Base-by-base conservation (phyloP, 768 basidiomycete species). In the Termitomyces bulborhizus region DNA sequence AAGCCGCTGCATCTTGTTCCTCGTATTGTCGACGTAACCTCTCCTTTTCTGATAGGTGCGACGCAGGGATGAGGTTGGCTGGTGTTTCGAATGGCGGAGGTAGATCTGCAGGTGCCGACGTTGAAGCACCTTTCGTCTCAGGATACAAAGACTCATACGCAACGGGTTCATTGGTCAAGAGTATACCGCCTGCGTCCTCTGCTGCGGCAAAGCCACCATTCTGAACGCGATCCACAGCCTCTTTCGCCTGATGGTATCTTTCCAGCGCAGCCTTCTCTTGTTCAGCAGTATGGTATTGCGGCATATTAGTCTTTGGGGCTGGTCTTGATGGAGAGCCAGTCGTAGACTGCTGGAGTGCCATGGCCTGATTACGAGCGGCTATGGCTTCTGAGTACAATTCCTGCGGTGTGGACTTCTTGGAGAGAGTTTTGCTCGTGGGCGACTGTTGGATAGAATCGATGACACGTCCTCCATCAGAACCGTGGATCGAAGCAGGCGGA, bases 221-320 rank as follows among this genome's bases (percentile, higher is more conserved):
- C 55, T 88, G 85, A 3, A 75, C 80, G 18, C 81, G 76, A 42
- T 82, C 81, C 15, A 90, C 88, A 6, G 89, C 88, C 46, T 73
- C 72, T 65, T 82, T 88, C 0, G 89, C 89, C 49, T 88, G 81
- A 31, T 85, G 76, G 64, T 88, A 92, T 56, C 83, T 73, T 59
- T 66, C 75, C 53, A 90, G 64, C 24, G 84, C 84, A 3, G 80
- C 85, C 64, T 91, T 91, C 69, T 92, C 90, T 63, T 88, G 79
- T 57, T 83, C 85, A 0, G 88, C 88, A 18, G 82, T 80, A 34
- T 71, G 69, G 62, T 82, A 87, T 31, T 78, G 76, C 31, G 82
- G 79, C 3, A 75, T 64, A 8, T 51, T 48, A 31, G 52, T 48
- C 8, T 56, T 50, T 21, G 63, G 26, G 34, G 72, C 58, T 26